phyloP scores from a whole-genome alignment of 352 stramenopile species.

The Pythium guiyangense region DNA sequence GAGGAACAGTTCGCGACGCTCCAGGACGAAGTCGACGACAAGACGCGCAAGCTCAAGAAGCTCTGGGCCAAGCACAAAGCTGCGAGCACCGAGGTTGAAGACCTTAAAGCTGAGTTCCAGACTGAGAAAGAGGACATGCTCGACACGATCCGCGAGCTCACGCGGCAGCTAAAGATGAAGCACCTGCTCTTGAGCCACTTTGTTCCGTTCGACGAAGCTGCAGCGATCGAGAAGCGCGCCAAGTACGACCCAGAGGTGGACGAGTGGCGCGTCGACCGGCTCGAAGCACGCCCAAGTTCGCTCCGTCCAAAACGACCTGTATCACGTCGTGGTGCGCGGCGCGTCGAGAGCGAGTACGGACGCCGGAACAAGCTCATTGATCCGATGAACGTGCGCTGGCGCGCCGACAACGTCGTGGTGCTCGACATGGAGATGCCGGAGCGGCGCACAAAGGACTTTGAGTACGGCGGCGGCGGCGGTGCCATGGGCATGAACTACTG shows the following conservation, averaged over 20 bases:
- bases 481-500: no score
- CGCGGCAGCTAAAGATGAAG: constrained; percentile 94
- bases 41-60: constrained; percentile 96
- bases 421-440: constrained; percentile 89
- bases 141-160: constrained; percentile 92
- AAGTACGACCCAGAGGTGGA: constrained; percentile 89
- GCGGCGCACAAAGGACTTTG: no score
- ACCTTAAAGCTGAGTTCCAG: constrained; percentile 93
- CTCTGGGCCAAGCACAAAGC: constrained; percentile 92
- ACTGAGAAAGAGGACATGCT: constrained; percentile 94
- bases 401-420: constrained; percentile 87
- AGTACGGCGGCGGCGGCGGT: no score
- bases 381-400: constrained; percentile 85
- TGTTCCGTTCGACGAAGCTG: constrained; percentile 65
- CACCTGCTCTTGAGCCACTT: constrained; percentile 90
- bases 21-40: constrained; percentile 91
- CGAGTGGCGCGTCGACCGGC: constrained; percentile 79
- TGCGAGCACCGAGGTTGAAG: constrained; percentile 86
- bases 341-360: constrained; percentile 92
- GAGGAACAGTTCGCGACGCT: constrained; percentile 90
- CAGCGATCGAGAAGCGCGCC: constrained; percentile 73
- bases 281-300: no score
- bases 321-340: no score
- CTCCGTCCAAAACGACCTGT: no score
- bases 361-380: constrained; percentile 79